Evolutionary conservation across 2,329 filamentous ascomycete genomes (phyloP).

Genomic region (Colletotrichum musae): DNA sequence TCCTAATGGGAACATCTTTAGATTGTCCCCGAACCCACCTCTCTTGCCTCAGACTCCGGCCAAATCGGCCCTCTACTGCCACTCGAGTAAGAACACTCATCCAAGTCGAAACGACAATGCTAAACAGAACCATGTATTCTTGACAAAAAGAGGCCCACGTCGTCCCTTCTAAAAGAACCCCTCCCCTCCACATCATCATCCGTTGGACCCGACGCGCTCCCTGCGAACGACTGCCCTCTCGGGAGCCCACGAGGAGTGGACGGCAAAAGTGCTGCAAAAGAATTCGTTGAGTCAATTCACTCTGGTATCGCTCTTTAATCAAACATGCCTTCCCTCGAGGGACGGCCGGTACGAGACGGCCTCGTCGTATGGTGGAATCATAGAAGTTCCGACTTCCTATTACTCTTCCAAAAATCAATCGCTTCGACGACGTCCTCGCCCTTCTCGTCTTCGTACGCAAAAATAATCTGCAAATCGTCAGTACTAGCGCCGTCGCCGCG

Average conservation of each 20-base stretch:
- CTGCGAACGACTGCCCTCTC: constrained; percentile 11
- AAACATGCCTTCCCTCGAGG: constrained; percentile 34
- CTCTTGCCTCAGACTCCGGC: neutral
- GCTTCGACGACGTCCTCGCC: constrained; percentile 95
- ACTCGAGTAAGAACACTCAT: constrained; percentile 21
- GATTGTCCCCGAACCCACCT: constrained; percentile 8
- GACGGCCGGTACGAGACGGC: constrained; percentile 39
- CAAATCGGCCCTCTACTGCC: constrained; percentile 14
- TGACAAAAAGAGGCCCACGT: constrained; percentile 19
- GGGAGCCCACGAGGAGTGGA: constrained; percentile 1
- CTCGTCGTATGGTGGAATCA: constrained; percentile 33
- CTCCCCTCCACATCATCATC: constrained; percentile 19
- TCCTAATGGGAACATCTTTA: constrained; percentile 17
- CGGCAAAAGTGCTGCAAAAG: constrained; percentile 25
- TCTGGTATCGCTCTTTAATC: constrained; percentile 41
- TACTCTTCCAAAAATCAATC: constrained; percentile 94
- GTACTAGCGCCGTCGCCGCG: constrained; percentile 33
- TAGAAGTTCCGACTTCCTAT: constrained; percentile 63
- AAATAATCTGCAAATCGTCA: constrained; percentile 80
- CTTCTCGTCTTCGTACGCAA: constrained; percentile 95
- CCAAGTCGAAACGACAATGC: constrained; percentile 37
- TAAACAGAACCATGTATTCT: constrained; percentile 29
- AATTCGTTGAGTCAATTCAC: constrained; percentile 36
- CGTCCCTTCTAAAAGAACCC: constrained; percentile 18
- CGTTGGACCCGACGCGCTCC: constrained; percentile 1